Conservation (phyloP, 768 basidiomycete genomes). For the Gloeopeniophorella convolvens region DNA sequence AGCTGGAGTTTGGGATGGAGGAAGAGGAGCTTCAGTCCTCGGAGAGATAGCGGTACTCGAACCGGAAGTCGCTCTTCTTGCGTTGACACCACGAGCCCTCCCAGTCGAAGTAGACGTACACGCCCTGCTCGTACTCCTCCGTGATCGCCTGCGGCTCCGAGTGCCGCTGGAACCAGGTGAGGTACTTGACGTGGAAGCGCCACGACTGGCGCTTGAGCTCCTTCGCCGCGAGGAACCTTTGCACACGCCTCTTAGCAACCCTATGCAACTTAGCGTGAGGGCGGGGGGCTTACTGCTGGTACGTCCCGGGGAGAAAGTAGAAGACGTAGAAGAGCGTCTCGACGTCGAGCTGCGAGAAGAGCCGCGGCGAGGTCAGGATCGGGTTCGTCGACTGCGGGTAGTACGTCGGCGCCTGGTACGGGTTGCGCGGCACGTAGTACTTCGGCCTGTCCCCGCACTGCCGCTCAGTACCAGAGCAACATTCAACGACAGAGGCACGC, state of each 20-base stretch:
- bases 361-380: conserved; percentile 70
- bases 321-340: conserved; percentile 99
- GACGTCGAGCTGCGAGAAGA: conserved; percentile 89
- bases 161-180: conserved; percentile 99
- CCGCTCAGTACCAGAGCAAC: conserved; percentile 10
- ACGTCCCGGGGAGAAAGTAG: conserved; percentile 95
- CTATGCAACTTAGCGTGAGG: not conserved
- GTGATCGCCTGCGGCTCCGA: conserved; percentile 98
- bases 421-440: conserved; percentile 93
- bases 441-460: conserved; percentile 61
- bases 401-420: conserved; percentile 84
- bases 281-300: conserved; percentile 88
- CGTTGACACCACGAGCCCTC: conserved; percentile 98
- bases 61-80: conserved; percentile 97
- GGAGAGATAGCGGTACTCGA: conserved; percentile 91
- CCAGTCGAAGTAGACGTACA: conserved; percentile 99
- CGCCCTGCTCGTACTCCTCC: conserved; percentile 98
- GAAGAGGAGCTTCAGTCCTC: conserved; percentile 53
- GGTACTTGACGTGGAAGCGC: conserved; percentile 98
- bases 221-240: conserved; percentile 88
- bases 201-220: conserved; percentile 97
- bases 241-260: not conserved
- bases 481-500: conserved; percentile 15
- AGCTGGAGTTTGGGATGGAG: not conserved
- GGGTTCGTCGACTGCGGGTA: conserved; percentile 88